Percentiles rank a stretch among this genome's conserved stretches.
Conservation (phyloP, 306 rosid genomes). For the Medicago ruthenica region DNA sequence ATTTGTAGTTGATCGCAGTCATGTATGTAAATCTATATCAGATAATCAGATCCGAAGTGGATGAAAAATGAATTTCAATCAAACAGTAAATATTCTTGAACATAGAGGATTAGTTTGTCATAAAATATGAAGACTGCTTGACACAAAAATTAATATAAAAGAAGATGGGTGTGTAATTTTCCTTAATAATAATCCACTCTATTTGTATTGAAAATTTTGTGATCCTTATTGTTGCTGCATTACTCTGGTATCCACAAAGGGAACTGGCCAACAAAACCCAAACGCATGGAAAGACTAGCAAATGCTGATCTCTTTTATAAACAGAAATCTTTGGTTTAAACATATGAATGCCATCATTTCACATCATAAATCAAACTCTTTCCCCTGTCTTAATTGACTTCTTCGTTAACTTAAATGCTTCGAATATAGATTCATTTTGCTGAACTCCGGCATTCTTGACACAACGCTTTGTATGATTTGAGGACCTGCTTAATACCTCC, state of each 20-base stretch:
- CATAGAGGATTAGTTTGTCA: too few species aligned
- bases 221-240: background rate
- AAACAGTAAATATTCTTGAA: too few species aligned
- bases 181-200: background rate
- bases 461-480: constrained; percentile 54
- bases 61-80: too few species aligned
- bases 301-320: constrained; percentile 11
- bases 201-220: background rate
- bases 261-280: background rate
- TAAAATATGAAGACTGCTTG: background rate
- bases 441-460: constrained; percentile 42
- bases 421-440: constrained; percentile 63
- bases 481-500: constrained; percentile 71
- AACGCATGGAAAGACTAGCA: background rate
- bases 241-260: background rate
- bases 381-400: constrained; percentile 56
- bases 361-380: constrained; percentile 40
- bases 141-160: background rate
- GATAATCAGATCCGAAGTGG: too few species aligned
- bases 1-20: too few species aligned
- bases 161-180: background rate
- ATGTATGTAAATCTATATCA: too few species aligned
- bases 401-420: constrained; percentile 78
- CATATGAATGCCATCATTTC: constrained; percentile 14
- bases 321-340: background rate